Evolutionary conservation across 345 rosid species (phyloP).

Genomic region (Dipteronia dyeriana): DNA sequence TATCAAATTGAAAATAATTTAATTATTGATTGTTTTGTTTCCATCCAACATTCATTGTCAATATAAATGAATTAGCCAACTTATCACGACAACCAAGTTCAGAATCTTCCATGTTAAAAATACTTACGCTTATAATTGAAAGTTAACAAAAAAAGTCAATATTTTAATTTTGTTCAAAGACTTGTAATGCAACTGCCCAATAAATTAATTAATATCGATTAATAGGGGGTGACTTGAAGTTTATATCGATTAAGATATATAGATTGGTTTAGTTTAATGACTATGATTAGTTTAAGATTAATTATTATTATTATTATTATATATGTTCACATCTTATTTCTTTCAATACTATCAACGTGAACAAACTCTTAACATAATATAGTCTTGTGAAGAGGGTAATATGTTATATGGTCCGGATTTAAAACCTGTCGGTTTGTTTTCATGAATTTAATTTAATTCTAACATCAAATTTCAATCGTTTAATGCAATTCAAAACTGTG

Average conservation of each 20-base stretch:
- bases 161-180: neutral
- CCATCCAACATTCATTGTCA: neutral
- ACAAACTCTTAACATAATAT: neutral
- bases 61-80: neutral
- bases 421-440: too few relatives aligned
- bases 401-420: too few relatives aligned
- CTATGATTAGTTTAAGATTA: too few relatives aligned
- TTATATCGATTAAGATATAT: neutral
- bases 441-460: neutral
- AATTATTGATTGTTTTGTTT: neutral
- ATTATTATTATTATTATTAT: too few relatives aligned
- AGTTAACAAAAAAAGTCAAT: neutral
- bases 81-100: neutral
- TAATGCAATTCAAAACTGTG: too few relatives aligned
- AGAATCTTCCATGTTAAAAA: neutral
- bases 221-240: neutral
- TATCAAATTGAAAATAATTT: neutral
- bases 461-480: neutral
- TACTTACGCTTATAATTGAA: neutral
- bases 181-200: neutral
- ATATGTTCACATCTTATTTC: neutral
- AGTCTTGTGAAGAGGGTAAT: neutral
- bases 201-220: too few relatives aligned
- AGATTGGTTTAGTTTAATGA: too few relatives aligned
- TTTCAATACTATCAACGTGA: neutral